phyloP scores from a whole-genome alignment of 176 grass and related monocot genomes.

The barley (Hordeum vulgare) region MorexV3_pseudomolecules_assembly NC_058519.1:2477209-2477708 shows the following conservation, averaged over 20 bases:
- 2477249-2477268: background rate
- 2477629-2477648: conserved; percentile 32
- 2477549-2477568: conserved; percentile 40
- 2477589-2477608: conserved; percentile 26
- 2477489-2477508: conserved; percentile 38
- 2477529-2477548: conserved; percentile 10
- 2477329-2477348: background rate
- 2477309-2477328: background rate
- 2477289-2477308: background rate
- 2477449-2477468: conserved; percentile 27
- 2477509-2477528: background rate
- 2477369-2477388: background rate
- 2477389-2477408: background rate
- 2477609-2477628: conserved; percentile 30
- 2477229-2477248: background rate
- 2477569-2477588: conserved; percentile 12
- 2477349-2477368: background rate
- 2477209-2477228: background rate
- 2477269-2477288: background rate
- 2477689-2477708: too few relatives aligned
- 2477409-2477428: background rate
- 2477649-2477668: background rate
- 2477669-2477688: background rate
- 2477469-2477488: background rate
- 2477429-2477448: conserved; percentile 2